Evolutionary conservation across 192 early-diverging fungal species (phyloP).

Genomic region (Phycomyces nitens): DNA sequence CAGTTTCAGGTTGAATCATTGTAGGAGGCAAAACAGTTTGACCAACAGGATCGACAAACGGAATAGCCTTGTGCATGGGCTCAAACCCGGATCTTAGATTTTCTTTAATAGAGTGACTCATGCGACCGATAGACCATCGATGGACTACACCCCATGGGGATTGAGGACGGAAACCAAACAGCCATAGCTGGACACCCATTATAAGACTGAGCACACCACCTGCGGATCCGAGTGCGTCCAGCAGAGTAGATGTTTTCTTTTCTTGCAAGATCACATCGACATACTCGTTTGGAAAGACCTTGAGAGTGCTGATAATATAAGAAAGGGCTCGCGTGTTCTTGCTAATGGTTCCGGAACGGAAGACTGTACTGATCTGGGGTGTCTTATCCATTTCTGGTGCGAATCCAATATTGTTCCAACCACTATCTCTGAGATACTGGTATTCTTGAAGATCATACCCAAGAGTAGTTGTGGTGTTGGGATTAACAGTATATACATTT

Average conservation of each 20-base stretch:
- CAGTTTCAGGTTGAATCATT: neutral
- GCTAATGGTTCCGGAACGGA: conserved; percentile 2
- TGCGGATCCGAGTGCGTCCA: conserved; percentile 9
- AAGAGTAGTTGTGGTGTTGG: too few relatives aligned
- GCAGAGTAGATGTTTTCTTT: conserved; percentile 1
- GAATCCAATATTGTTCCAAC: conserved; percentile 5
- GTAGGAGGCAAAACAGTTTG: neutral
- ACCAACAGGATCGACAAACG: conserved; percentile 7
- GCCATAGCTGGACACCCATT: conserved; percentile 7
- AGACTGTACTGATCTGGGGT: neutral
- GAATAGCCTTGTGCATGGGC: conserved; percentile 1
- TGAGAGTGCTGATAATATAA: neutral
- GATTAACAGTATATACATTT: too few relatives aligned
- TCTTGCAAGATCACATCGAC: neutral
- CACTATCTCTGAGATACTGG: neutral
- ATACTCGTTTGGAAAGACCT: neutral
- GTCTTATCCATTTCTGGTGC: too few relatives aligned
- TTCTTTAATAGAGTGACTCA: conserved; percentile 1
- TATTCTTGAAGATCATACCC: too few relatives aligned
- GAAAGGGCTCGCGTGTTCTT: conserved; percentile 4
- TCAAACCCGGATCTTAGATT: conserved; percentile 6
- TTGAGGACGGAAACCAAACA: conserved; percentile 18
- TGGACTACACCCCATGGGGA: conserved; percentile 18
- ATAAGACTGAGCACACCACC: conserved; percentile 13
- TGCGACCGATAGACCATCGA: conserved; percentile 14